phyloP scores from a whole-genome alignment of 768 basidiomycete genomes.

The Galerina sulciceps region DNA sequence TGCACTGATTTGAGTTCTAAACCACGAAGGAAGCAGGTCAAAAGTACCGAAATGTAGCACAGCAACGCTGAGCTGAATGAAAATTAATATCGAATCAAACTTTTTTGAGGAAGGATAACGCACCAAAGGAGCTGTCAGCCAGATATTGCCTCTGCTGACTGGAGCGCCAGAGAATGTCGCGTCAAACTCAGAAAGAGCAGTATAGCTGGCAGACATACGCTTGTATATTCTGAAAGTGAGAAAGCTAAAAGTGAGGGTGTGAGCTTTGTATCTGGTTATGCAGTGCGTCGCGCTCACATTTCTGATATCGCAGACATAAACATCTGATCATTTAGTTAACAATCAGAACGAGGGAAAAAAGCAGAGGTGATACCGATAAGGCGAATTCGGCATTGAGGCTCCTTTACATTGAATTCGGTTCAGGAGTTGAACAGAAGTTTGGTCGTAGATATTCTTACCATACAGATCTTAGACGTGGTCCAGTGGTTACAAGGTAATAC shows the following conservation, averaged over 20 bases:
- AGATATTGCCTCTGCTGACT: constrained; percentile 27
- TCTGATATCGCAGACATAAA: constrained; percentile 36
- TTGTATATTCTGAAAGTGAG: constrained; percentile 35
- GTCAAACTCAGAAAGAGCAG: no score
- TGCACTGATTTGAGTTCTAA: background rate
- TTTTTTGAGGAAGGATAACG: background rate
- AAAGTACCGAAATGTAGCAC: constrained; percentile 31
- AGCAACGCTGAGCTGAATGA: constrained; percentile 25
- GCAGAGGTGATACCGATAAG: constrained; percentile 26
- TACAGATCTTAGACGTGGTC: constrained; percentile 19
- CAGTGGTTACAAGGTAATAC: constrained; percentile 33
- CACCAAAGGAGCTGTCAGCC: constrained; percentile 26
- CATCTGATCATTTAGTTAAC: constrained; percentile 26
- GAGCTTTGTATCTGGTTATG: background rate
- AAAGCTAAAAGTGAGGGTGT: constrained; percentile 22
- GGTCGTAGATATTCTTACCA: constrained; percentile 24
- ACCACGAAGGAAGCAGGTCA: background rate
- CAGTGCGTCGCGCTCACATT: constrained; percentile 22
- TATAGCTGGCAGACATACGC: constrained; percentile 17
- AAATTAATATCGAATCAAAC: background rate
- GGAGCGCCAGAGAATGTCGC: background rate
- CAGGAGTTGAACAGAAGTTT: background rate
- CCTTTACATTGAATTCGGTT: constrained; percentile 18
- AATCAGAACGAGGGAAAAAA: background rate
- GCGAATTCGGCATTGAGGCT: constrained; percentile 38